phyloP scores from a whole-genome alignment of 208 protist genomes.

The Endotrypanum monterogeii region DNA sequence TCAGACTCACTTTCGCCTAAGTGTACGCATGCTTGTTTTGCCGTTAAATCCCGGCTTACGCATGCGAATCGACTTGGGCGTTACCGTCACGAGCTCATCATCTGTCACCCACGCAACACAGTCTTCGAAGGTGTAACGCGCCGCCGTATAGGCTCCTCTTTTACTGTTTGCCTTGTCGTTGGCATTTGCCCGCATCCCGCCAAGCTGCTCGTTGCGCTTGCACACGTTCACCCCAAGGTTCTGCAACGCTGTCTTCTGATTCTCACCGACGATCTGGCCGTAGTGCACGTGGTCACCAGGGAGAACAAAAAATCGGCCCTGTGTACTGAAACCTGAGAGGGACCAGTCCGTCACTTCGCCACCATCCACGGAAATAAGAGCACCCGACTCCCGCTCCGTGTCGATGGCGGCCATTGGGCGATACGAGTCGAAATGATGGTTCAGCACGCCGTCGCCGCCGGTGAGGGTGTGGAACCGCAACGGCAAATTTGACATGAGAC shows the following conservation, averaged over 20 bases:
- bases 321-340: conserved; percentile 64
- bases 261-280: conserved; percentile 92
- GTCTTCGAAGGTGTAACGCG: conserved; percentile 82
- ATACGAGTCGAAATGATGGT: conserved; percentile 90
- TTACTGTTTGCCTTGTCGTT: conserved; percentile 86
- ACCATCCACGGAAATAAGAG: conserved; percentile 85
- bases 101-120: conserved; percentile 88
- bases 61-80: conserved; percentile 92
- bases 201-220: conserved; percentile 91
- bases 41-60: conserved; percentile 90
- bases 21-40: conserved; percentile 84
- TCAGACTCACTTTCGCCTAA: conserved; percentile 46
- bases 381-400: conserved; percentile 78
- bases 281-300: conserved; percentile 89
- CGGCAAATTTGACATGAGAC: conserved; percentile 84
- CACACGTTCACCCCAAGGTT: conserved; percentile 91
- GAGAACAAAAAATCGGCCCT: conserved; percentile 89
- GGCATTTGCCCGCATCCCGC: conserved; percentile 88
- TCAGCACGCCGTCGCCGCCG: conserved; percentile 84
- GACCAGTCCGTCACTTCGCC: conserved; percentile 90
- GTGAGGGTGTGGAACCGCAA: conserved; percentile 88
- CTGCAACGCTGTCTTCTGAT: conserved; percentile 85
- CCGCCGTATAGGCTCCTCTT: conserved; percentile 57
- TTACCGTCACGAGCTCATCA: conserved; percentile 92
- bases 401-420: conserved; percentile 65